phyloP scores from a whole-genome alignment of 1,284 basidiomycete genomes.

The Naganishia albida region DNA sequence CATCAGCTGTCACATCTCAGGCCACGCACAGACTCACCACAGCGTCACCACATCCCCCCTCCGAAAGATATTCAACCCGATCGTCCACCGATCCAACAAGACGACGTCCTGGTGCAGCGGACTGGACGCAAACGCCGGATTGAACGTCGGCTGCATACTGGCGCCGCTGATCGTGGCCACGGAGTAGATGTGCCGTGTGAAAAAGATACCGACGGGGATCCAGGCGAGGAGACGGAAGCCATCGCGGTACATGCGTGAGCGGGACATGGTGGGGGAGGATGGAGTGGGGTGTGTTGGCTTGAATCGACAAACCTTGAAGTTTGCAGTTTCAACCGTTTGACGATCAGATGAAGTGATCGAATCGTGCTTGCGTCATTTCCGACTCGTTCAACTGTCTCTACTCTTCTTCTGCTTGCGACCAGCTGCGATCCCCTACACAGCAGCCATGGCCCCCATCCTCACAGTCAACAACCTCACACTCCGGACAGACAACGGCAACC shows the following conservation, averaged over 20 bases:
- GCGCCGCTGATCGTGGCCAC: slow-evolving; percentile 56
- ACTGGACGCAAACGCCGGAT: slow-evolving; percentile 50
- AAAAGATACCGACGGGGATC: slow-evolving; percentile 57
- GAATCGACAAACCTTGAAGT: not conserved
- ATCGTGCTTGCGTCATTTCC: slow-evolving; percentile 20
- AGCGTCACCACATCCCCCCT: slow-evolving; percentile 60
- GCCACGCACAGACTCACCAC: slow-evolving; percentile 52
- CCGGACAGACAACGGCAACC: slow-evolving; percentile 7
- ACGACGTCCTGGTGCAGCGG: slow-evolving; percentile 56
- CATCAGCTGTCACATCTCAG: not conserved
- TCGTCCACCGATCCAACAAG: slow-evolving; percentile 56
- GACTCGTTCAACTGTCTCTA: not conserved
- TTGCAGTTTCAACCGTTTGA: not conserved
- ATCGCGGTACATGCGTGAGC: slow-evolving; percentile 20
- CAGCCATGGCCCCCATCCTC: slow-evolving; percentile 24
- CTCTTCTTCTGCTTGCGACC: not conserved
- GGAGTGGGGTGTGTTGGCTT: not conserved
- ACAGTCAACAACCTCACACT: slow-evolving; percentile 23
- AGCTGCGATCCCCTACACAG: not conserved
- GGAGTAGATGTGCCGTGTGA: slow-evolving; percentile 55
- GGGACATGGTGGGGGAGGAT: slow-evolving; percentile 1
- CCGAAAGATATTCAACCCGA: slow-evolving; percentile 44
- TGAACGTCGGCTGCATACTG: slow-evolving; percentile 57
- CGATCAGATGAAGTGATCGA: not conserved
- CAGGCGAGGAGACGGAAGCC: slow-evolving; percentile 51